Evolutionary conservation across 345 rosid genomes (phyloP), one percentile per base, ranked within the genome.

Genomic region (Carallia brachiata): DNA sequence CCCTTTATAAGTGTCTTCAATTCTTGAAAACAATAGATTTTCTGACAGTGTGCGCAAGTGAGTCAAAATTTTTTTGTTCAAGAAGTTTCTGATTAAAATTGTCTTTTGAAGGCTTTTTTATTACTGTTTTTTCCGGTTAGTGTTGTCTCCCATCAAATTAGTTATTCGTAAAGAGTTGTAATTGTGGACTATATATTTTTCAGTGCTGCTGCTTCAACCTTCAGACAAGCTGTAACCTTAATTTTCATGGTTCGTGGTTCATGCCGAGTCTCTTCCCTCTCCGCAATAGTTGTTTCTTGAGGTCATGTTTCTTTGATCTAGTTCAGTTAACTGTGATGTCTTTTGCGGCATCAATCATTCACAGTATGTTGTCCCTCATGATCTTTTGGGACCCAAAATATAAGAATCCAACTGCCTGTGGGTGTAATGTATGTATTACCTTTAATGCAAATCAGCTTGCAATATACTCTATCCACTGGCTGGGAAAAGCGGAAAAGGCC

Each of bases 161-260:
- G 37, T 9, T n/a, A 47, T 55, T 27, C 19, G 7, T n/a, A 30
- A 18, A 52, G 52, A 37, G 68, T 40, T 71, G 68, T 65, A 19
- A 65, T 48, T 61, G 36, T 58, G 1, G 17, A 13, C 47, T 62
- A 31, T 23, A 23, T 23, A 23, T 34, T 75, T 77, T 78, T 80
- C 84, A 94, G 99, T 73, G 91, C 97, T 81, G 99, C 99, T 77
- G 97, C 99, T 77, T 96, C 97, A 79, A 94, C 99, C 73, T 90
- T 91, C 85, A 86, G 97, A 78, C 99, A 94, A 84, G 99, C 97
- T 63, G 97, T 94, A 64, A 97, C 99, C 36, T 78, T 94, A 79
- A 84, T 92, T 78, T 90, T 94, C 34, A 32, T 81, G 99, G 90
- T 71, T 93, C 55, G 93, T 94, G 77, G 88, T 87, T 85, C 76